Conservation (phyloP, 108 stramenopile genomes). For the Cyclotella sp. region DNA sequence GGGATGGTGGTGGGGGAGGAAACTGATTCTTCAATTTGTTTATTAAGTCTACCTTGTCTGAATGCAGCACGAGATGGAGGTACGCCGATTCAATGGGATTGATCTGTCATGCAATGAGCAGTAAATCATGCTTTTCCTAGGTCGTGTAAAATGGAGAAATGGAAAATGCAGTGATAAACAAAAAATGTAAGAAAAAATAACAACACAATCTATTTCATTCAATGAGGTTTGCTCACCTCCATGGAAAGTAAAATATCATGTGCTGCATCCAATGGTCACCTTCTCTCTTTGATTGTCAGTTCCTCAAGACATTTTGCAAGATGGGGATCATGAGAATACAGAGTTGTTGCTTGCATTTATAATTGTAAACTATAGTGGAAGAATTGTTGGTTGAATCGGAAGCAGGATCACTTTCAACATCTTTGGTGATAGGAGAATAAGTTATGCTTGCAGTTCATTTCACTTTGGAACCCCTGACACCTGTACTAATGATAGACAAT, state of each 20-base stretch:
- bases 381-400: not conserved
- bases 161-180: too few relatives aligned
- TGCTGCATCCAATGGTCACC: conserved; percentile 66
- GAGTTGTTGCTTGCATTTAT: too few relatives aligned
- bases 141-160: too few relatives aligned
- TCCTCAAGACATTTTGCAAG: not conserved
- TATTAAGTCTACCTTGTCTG: conserved; percentile 56
- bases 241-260: conserved; percentile 52
- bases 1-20: conserved; percentile 38
- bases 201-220: too few relatives aligned
- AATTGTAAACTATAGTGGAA: too few relatives aligned
- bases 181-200: too few relatives aligned
- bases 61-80: conserved; percentile 53
- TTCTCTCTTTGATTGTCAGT: conserved; percentile 51
- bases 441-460: conserved; percentile 11
- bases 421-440: not conserved
- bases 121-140: conserved; percentile 55
- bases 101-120: conserved; percentile 60
- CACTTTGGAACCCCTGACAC: conserved; percentile 57
- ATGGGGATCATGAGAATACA: not conserved
- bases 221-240: too few relatives aligned
- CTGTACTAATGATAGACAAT: conserved; percentile 58
- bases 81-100: conserved; percentile 79
- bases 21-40: conserved; percentile 61
- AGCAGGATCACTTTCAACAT: not conserved